These are phyloP conservation scores for Populus tomentosa DNA, from an alignment of 441 rosid genomes.

Conservation along the genomic window DNA sequence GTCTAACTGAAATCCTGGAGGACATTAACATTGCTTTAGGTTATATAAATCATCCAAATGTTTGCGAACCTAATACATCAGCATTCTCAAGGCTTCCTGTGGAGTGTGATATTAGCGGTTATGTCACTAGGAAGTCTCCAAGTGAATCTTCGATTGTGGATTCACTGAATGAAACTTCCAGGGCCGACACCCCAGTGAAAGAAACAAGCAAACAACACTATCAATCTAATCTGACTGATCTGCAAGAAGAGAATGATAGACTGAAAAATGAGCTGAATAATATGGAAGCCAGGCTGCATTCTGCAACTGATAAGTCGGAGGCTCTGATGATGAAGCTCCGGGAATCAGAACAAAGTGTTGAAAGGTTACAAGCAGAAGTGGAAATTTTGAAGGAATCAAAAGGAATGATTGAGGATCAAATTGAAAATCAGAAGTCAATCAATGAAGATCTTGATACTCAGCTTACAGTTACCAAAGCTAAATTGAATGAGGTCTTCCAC, in stretches of 20 bases:
- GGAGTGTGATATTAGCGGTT: conserved; percentile 26
- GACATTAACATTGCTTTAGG: conserved; percentile 77
- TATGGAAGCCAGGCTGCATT: conserved; percentile 33
- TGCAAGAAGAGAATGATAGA: conserved; percentile 39
- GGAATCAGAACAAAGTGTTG: conserved; percentile 45
- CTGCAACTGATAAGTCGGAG: conserved; percentile 30
- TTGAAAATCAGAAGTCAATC: conserved; percentile 62
- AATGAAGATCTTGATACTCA: conserved; percentile 87
- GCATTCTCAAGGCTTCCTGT: conserved; percentile 8
- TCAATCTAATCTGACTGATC: conserved; percentile 24
- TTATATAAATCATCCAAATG: conserved; percentile 31
- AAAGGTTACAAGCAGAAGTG: conserved; percentile 43
- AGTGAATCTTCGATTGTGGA: conserved; percentile 8
- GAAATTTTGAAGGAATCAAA: conserved; percentile 45
- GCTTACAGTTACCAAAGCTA: conserved; percentile 54
- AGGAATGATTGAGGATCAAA: conserved; percentile 50
- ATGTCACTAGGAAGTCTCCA: conserved; percentile 42
- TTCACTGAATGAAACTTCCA: conserved; percentile 19
- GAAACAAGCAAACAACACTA: conserved; percentile 13
- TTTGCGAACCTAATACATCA: conserved; percentile 17
- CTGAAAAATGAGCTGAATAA: conserved; percentile 34
- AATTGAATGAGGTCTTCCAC: conserved; percentile 60
- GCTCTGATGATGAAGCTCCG: conserved; percentile 32
- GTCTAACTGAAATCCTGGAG: conserved; percentile 51
- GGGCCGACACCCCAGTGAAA: conserved; percentile 8